Conservation (phyloP, 352 stramenopile species). For the Phytophthora boehmeriae region DNA sequence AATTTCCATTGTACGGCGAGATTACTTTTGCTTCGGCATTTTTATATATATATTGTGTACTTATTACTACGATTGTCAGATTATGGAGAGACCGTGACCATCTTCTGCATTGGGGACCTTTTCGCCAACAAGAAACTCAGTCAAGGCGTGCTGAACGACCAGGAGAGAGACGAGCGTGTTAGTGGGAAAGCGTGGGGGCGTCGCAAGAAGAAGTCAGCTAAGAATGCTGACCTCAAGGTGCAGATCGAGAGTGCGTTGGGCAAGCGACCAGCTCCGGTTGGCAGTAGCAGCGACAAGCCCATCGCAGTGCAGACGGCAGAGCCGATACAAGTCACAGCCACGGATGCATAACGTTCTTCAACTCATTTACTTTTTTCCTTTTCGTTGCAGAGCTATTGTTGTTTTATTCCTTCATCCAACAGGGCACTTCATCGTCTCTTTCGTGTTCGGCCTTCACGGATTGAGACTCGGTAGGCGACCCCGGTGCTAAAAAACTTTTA, state of each 20-base stretch:
- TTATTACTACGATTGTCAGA: conserved; percentile 33
- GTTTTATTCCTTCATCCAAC: conserved; percentile 50
- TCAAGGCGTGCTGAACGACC: conserved; percentile 77
- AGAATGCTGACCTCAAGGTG: conserved; percentile 41
- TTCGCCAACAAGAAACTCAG: conserved; percentile 76
- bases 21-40: conserved; percentile 1
- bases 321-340: conserved; percentile 6
- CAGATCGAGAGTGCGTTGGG: conserved; percentile 49
- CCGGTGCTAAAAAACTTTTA: conserved; percentile 1
- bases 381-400: neutral
- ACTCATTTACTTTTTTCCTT: conserved; percentile 11
- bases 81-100: conserved; percentile 78
- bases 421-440: conserved; percentile 34
- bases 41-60: conserved; percentile 7
- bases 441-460: neutral
- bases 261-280: conserved; percentile 27
- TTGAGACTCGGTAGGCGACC: neutral
- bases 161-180: conserved; percentile 63
- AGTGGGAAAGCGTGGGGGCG: conserved; percentile 42
- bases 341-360: conserved; percentile 13
- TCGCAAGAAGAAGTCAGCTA: conserved; percentile 36
- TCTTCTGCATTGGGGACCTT: conserved; percentile 80
- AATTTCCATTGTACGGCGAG: conserved; percentile 70
- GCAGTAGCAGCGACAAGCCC: conserved; percentile 8
- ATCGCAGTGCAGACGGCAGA: neutral